phyloP scores from a whole-genome alignment of 2,329 filamentous ascomycete genomes.

The Trichoderma koningiopsis region DNA sequence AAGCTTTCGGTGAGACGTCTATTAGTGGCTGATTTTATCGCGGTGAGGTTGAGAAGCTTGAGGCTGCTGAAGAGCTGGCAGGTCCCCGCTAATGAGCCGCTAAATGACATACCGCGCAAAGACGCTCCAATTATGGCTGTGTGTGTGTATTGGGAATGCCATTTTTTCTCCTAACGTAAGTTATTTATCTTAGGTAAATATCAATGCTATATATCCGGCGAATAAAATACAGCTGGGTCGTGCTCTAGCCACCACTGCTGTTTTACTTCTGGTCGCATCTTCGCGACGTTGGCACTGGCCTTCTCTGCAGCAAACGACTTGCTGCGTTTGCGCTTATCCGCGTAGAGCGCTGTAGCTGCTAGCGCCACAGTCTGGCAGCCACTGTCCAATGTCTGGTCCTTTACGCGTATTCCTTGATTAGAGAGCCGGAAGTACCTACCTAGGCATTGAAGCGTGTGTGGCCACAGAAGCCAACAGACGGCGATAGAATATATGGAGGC shows the following conservation, averaged over 20 bases:
- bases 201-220: too few relatives aligned
- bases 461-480: constrained; percentile 23
- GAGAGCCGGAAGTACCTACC: not conserved
- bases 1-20: not conserved
- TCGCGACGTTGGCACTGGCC: too few relatives aligned
- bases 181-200: too few relatives aligned
- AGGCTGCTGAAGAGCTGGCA: not conserved
- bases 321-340: too few relatives aligned
- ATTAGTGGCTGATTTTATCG: not conserved
- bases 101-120: not conserved
- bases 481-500: not conserved
- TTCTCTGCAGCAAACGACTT: not conserved
- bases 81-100: not conserved
- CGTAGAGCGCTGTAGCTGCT: not conserved
- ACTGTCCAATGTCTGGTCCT: not conserved
- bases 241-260: not conserved
- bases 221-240: not conserved
- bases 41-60: not conserved
- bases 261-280: not conserved
- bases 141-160: not conserved
- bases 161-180: not conserved
- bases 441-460: not conserved
- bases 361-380: not conserved
- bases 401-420: not conserved
- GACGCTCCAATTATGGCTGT: not conserved